phyloP scores from a whole-genome alignment of 495 filamentous ascomycete genomes.

The Cercophora sp. region DNA sequence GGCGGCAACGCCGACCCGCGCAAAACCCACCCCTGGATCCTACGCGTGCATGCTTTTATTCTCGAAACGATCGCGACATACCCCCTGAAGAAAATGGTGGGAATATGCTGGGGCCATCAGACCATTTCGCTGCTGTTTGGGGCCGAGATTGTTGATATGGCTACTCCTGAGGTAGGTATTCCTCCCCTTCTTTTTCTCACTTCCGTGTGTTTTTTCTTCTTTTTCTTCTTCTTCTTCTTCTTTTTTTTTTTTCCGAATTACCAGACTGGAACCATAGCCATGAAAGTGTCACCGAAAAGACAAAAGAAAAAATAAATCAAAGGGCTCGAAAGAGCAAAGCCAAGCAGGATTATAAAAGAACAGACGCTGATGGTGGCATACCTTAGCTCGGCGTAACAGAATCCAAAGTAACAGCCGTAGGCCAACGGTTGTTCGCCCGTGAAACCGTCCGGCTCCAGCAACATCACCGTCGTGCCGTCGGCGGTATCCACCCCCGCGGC shows the following conservation, averaged over 20 bases:
- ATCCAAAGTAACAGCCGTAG: constrained; percentile 33
- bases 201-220: too few relatives aligned
- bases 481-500: constrained; percentile 22
- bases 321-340: background rate
- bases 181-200: too few relatives aligned
- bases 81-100: constrained; percentile 41
- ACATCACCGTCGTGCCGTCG: constrained; percentile 43
- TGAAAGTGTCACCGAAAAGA: too few relatives aligned
- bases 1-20: constrained; percentile 46
- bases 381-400: constrained; percentile 43
- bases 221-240: too few relatives aligned
- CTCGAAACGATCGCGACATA: constrained; percentile 30
- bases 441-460: constrained; percentile 33
- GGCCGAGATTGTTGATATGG: constrained; percentile 36
- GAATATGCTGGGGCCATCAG: constrained; percentile 50
- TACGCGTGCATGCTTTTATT: constrained; percentile 41
- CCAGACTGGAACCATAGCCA: too few relatives aligned
- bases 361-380: background rate
- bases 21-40: constrained; percentile 40
- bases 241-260: too few relatives aligned
- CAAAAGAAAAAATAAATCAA: background rate
- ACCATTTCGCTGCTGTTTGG: constrained; percentile 41
- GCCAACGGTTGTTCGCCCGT: constrained; percentile 32
- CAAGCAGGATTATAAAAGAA: background rate
- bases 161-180: constrained; percentile 33